Percentiles rank a stretch among this genome's conserved stretches.
Evolutionary conservation across 2,329 filamentous ascomycete species (phyloP).

Genomic region (Hirsutella minnesotensis): DNA sequence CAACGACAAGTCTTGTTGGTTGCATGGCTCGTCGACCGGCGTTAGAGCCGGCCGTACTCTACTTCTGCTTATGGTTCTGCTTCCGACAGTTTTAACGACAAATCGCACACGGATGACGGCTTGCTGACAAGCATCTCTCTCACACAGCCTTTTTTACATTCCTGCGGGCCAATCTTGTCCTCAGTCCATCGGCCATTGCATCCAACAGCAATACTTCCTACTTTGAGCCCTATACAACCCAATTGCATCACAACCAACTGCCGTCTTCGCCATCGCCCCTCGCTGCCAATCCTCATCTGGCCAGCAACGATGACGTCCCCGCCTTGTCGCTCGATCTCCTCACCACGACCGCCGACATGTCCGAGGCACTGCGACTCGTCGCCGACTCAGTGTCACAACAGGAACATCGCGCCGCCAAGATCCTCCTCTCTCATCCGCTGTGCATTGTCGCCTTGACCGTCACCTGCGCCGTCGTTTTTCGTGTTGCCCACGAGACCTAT

Average conservation of each 20-base stretch:
- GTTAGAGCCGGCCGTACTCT: too few species aligned
- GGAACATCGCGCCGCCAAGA: constrained; percentile 52
- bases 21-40: too few species aligned
- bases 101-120: not conserved
- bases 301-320: constrained; percentile 38
- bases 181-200: constrained; percentile 48
- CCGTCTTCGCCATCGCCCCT: constrained; percentile 39
- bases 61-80: too few species aligned
- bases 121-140: not conserved
- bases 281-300: constrained; percentile 34
- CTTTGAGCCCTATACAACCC: constrained; percentile 35
- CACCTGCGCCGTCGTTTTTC: constrained; percentile 35
- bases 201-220: constrained; percentile 55
- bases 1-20: too few species aligned
- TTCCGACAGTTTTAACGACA: not conserved
- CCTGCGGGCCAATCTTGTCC: constrained; percentile 66
- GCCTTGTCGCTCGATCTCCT: constrained; percentile 51
- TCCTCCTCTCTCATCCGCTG: constrained; percentile 52
- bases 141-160: constrained; percentile 68
- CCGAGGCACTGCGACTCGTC: constrained; percentile 58
- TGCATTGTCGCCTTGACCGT: constrained; percentile 32
- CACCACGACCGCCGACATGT: constrained; percentile 44
- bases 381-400: constrained; percentile 78
- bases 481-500: constrained; percentile 3
- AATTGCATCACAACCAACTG: constrained; percentile 14